Evolutionary conservation across 441 rosid species (phyloP), one percentile per base, ranked within the genome.

Genomic region (Bocquillonia castaneifolia): DNA sequence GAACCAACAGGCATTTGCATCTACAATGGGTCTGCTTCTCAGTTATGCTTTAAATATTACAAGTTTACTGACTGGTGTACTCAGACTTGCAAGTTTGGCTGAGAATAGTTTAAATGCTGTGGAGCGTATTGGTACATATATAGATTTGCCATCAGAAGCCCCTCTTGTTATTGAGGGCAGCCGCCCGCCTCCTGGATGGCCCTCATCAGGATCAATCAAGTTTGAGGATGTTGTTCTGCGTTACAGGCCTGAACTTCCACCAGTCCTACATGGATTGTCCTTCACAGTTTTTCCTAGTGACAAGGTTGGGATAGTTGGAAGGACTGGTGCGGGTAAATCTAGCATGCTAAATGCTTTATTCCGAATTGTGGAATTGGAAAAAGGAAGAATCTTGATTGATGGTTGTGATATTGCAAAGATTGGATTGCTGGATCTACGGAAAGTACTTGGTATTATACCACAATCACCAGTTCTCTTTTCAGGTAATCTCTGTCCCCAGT

Each of bases 271-370:
- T 78, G 97, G 97, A 29, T 73, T 96, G 54, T 79, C 97, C 36
- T 88, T 89, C 45, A 12, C 72, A 51, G 84, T 87, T 72, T 82
- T 88, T 61, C 93, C 97, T 0, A 76, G 85, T 69, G 97, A 91
- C 78, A 96, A 89, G 82, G 72, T 91, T 36, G 98, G 99, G 65
- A 84, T 96, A 54, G 99, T 87, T 66, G 97, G 99, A 74, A 89
- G 98, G 85, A 96, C 98, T 15, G 98, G 99, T 37, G 96, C 97
- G 0, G 98, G 98, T 55, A 96, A 96, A 79, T 91, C 97, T 64
- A 93, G 97, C 71, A 82, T 96, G 93, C 78, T 96, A 56, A 96
- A 89, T 84, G 93, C 98, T 40, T 80, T 93, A 51, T 96, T 86
- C 75, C 86, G 97, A 68, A 88, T 96, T 54, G 96, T 93, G 26